Evolutionary conservation across 2,329 filamentous ascomycete genomes (phyloP).

Genomic region (Fusarium anguioides): DNA sequence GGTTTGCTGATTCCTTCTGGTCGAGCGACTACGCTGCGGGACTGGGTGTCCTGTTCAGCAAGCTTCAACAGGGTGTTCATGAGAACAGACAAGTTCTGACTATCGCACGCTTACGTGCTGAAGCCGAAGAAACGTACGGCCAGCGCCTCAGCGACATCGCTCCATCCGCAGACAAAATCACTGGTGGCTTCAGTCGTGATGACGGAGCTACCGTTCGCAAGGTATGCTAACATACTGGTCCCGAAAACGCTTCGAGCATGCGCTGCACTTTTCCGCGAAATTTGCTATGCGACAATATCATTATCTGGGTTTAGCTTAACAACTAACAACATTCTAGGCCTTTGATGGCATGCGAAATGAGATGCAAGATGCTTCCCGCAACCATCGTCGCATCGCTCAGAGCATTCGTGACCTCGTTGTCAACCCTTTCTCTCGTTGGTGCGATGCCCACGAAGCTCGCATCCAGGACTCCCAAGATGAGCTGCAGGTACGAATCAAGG

Average conservation of each 20-base stretch:
- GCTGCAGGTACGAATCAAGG: constrained; percentile 88
- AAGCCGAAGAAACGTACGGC: constrained; percentile 92
- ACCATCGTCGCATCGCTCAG: constrained; percentile 94
- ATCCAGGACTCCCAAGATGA: constrained; percentile 96
- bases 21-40: constrained; percentile 96
- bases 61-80: constrained; percentile 94
- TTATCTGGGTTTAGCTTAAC: constrained; percentile 19
- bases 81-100: constrained; percentile 96
- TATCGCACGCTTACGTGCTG: constrained; percentile 91
- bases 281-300: constrained; percentile 9
- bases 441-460: constrained; percentile 90
- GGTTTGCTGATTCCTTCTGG: constrained; percentile 98
- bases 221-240: constrained; percentile 60
- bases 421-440: constrained; percentile 94
- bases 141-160: constrained; percentile 84
- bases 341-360: constrained; percentile 93
- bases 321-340: constrained; percentile 65
- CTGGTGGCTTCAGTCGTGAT: constrained; percentile 86
- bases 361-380: constrained; percentile 90
- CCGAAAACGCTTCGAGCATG: neutral
- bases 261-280: neutral
- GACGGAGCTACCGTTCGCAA: constrained; percentile 97
- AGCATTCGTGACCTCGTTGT: constrained; percentile 97
- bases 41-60: constrained; percentile 92
- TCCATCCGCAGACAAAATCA: constrained; percentile 81